Conservation (phyloP, 495 filamentous ascomycete species). For the Eremomyces bilateralis region DNA sequence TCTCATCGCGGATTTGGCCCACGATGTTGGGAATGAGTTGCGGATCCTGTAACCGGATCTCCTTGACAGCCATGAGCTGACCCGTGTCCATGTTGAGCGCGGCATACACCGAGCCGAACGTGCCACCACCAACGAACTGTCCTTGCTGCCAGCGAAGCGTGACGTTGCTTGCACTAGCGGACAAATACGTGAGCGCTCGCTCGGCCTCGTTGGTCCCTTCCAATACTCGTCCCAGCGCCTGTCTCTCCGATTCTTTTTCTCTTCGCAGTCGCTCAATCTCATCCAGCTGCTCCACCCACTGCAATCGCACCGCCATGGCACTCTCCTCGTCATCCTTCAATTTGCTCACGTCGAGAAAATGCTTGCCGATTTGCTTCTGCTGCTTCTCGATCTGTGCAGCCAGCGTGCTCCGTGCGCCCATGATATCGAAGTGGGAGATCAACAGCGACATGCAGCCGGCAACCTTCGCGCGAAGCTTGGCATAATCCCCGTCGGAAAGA, state of each 20-base stretch:
- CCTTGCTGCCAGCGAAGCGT: conserved; percentile 94
- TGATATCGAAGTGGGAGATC: conserved; percentile 97
- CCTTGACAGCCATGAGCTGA: conserved; percentile 94
- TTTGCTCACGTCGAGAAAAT: conserved; percentile 50
- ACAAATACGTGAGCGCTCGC: conserved; percentile 78
- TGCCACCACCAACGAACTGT: conserved; percentile 88
- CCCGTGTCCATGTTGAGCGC: conserved; percentile 94
- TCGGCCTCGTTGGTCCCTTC: conserved; percentile 92
- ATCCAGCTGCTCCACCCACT: conserved; percentile 44
- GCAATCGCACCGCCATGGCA: conserved; percentile 42
- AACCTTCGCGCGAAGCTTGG: conserved; percentile 60
- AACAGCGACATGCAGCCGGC: conserved; percentile 94
- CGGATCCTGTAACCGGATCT: conserved; percentile 91
- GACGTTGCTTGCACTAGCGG: conserved; percentile 83
- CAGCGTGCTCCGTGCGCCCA: conserved; percentile 81
- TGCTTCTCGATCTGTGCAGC: conserved; percentile 83
- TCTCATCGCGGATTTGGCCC: conserved; percentile 84
- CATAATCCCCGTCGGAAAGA: conserved; percentile 71
- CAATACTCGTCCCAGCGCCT: conserved; percentile 69
- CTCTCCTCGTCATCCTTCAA: conserved; percentile 75
- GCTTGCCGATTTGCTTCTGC: conserved; percentile 56
- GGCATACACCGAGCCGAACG: conserved; percentile 90
- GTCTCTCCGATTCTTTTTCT: conserved; percentile 66
- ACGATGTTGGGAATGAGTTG: conserved; percentile 88
- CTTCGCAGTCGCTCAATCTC: conserved; percentile 59